A percentile compares a stretch with the other conserved stretches of the same genome.
phyloP scores from a whole-genome alignment of 2,329 filamentous ascomycete genomes.

The Leptographium wingfieldii region DNA sequence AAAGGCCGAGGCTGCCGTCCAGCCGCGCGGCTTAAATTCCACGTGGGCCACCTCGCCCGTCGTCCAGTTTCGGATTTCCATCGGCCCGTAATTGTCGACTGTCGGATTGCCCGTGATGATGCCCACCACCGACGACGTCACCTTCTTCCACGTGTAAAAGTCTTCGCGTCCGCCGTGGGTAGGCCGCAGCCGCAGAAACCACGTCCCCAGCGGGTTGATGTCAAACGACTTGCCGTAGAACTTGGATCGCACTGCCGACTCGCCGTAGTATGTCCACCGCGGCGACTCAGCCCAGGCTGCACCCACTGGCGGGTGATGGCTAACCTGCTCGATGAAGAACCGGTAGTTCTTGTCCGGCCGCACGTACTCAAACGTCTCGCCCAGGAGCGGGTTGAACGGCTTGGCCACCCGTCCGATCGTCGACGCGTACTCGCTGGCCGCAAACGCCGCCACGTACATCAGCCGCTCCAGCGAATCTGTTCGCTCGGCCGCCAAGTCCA shows the following conservation, averaged over 20 bases:
- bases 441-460: constrained; percentile 90
- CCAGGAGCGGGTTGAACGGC: constrained; percentile 91
- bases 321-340: constrained; percentile 97
- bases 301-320: constrained; percentile 89
- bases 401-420: constrained; percentile 96
- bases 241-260: constrained; percentile 89
- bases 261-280: constrained; percentile 95
- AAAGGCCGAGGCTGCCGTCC: constrained; percentile 88
- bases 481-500: constrained; percentile 78
- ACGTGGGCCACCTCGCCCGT: constrained; percentile 83
- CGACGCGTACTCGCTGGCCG: constrained; percentile 90
- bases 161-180: constrained; percentile 63
- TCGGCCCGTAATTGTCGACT: constrained; percentile 94
- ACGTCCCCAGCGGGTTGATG: constrained; percentile 89
- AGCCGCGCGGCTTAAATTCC: constrained; percentile 90
- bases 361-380: constrained; percentile 94
- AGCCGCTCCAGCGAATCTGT: constrained; percentile 81
- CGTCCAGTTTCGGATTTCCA: constrained; percentile 96
- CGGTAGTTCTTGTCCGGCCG: constrained; percentile 94
- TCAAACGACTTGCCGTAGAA: constrained; percentile 98
- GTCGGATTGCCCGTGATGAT: constrained; percentile 95
- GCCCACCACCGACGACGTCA: constrained; percentile 91
- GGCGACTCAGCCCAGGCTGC: constrained; percentile 86
- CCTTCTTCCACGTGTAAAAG: constrained; percentile 97
- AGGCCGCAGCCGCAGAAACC: constrained; percentile 82